Evolutionary conservation across 2,329 filamentous ascomycete genomes (phyloP).

Genomic region (Aspergillus jensenii): DNA sequence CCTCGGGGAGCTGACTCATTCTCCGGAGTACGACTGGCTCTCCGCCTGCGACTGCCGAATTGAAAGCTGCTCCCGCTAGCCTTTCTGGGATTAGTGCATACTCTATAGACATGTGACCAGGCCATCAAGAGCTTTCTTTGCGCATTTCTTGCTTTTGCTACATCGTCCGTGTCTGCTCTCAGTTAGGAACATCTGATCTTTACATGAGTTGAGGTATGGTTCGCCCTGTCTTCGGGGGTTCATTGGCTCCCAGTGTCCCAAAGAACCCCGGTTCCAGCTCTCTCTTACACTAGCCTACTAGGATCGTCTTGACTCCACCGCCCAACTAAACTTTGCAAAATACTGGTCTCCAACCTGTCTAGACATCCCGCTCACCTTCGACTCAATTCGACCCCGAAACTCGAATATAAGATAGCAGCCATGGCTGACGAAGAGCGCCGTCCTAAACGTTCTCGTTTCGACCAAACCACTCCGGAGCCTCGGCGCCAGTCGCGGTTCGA

Average conservation of each 20-base stretch:
- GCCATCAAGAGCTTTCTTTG: neutral
- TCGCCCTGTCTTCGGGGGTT: neutral
- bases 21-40: conserved; percentile 9
- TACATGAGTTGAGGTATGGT: neutral
- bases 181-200: neutral
- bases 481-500: conserved; percentile 80
- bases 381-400: conserved; percentile 1
- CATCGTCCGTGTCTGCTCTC: neutral
- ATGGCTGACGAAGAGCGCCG: conserved; percentile 80
- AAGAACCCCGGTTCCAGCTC: neutral
- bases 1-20: conserved; percentile 39
- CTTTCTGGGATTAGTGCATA: conserved; percentile 14
- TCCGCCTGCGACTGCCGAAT: conserved; percentile 1
- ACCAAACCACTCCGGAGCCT: conserved; percentile 82
- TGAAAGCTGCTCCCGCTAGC: conserved; percentile 12
- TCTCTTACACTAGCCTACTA: conserved; percentile 15
- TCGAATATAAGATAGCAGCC: conserved; percentile 2
- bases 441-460: conserved; percentile 87
- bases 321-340: conserved; percentile 15
- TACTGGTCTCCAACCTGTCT: neutral
- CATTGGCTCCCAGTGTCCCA: neutral
- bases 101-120: neutral
- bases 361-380: neutral
- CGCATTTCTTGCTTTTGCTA: neutral
- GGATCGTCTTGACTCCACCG: conserved; percentile 15